Evolutionary conservation across 208 protist genomes (phyloP).

Genomic region (Trypanosoma congolense): DNA sequence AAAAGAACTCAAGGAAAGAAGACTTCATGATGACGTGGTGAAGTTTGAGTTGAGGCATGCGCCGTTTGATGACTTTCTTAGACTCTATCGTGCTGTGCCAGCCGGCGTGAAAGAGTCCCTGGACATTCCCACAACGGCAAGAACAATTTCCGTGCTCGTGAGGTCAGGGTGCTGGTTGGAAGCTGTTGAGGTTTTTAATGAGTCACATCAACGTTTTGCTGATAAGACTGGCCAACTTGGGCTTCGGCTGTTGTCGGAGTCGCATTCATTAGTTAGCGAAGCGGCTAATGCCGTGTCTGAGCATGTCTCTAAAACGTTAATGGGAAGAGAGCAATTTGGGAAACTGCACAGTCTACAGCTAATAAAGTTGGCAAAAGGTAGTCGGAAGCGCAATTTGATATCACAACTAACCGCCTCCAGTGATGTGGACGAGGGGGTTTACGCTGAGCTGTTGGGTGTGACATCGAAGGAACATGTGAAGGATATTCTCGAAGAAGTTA

Average conservation of each 20-base stretch:
- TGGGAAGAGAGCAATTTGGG: constrained; percentile 23
- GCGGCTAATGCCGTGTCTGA: constrained; percentile 29
- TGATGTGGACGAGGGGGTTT: constrained; percentile 72
- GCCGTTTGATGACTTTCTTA: constrained; percentile 22
- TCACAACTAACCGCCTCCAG: constrained; percentile 48
- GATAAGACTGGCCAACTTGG: constrained; percentile 41
- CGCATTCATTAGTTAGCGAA: constrained; percentile 26
- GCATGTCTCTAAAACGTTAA: constrained; percentile 44
- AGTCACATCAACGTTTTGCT: constrained; percentile 32
- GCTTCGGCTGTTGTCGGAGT: constrained; percentile 30
- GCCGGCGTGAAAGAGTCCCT: constrained; percentile 22
- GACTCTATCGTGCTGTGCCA: constrained; percentile 22
- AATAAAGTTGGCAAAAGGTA: constrained; percentile 38
- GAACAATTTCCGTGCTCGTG: constrained; percentile 26
- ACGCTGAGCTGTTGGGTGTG: constrained; percentile 64
- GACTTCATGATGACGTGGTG: constrained; percentile 17
- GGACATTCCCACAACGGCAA: constrained; percentile 23
- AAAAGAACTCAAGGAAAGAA: constrained; percentile 23
- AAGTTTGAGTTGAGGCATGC: constrained; percentile 25
- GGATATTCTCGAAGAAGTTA: constrained; percentile 55
- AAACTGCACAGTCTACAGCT: constrained; percentile 52
- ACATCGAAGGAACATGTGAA: constrained; percentile 38
- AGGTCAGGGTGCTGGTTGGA: constrained; percentile 51
- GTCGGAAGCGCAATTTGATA: constrained; percentile 35
- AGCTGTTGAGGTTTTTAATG: constrained; percentile 46